Evolutionary conservation across 495 filamentous ascomycete genomes (phyloP).

Genomic region (Polyplosphaeria fusca): DNA sequence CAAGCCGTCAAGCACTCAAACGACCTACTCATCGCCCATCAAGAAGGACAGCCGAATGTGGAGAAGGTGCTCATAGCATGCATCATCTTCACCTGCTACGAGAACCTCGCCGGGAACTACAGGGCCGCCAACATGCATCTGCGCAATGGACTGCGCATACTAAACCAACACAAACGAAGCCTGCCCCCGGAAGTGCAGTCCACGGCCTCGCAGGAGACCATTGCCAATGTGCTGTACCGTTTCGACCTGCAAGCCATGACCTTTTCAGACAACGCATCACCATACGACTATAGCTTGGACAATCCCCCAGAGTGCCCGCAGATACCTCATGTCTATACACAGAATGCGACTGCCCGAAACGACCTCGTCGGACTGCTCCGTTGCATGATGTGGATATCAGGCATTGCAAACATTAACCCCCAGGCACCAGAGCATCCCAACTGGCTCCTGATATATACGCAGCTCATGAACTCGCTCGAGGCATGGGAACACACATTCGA

Average conservation of each 20-base stretch:
- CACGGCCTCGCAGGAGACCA: conserved; percentile 16
- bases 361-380: conserved; percentile 28
- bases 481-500: conserved; percentile 25
- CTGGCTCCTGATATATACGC: conserved; percentile 18
- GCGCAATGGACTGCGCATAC: conserved; percentile 28
- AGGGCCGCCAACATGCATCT: conserved; percentile 33
- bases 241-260: conserved; percentile 36
- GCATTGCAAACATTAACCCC: conserved; percentile 22
- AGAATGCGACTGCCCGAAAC: conserved; percentile 19
- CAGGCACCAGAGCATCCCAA: conserved; percentile 15
- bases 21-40: conserved; percentile 22
- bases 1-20: conserved; percentile 34
- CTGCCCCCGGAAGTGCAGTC: not conserved
- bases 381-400: conserved; percentile 34
- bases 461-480: conserved; percentile 19
- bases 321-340: conserved; percentile 17
- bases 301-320: conserved; percentile 19
- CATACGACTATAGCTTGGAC: conserved; percentile 27
- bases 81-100: conserved; percentile 35
- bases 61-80: conserved; percentile 33
- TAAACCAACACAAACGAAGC: conserved; percentile 19
- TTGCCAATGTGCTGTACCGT: conserved; percentile 26
- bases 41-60: conserved; percentile 18
- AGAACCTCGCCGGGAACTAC: conserved; percentile 34
- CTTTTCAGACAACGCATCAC: conserved; percentile 31